Evolutionary conservation across 768 basidiomycete species (phyloP), one percentile per base, ranked within the genome.

Genomic region (Amanita polypyramis): DNA sequence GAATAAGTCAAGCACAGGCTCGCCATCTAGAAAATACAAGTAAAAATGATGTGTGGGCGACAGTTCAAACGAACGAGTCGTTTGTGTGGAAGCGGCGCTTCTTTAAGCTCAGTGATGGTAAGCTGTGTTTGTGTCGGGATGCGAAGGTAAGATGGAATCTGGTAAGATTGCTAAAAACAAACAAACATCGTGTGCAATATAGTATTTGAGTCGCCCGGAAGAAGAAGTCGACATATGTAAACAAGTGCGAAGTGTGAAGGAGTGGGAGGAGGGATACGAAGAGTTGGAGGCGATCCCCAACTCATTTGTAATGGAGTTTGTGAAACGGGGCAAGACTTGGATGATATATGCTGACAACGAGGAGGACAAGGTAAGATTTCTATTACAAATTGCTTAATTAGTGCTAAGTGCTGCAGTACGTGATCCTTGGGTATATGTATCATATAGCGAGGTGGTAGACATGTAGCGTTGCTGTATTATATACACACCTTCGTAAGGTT

Each of bases 191-290:
- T 50, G 40, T 27, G 29, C 20, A 46, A 6, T 47, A 76, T 47
- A 76, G 75, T 72, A 76, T 45, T 54, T 60, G 29, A 56, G 60
- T 23, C 62, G 61, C 30, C 55, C 62, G 8, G 45, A 74, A 47
- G 73, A 75, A 30, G 58, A 70, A 37, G 44, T 79, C n/a, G 60
- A 71, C 32, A 60, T 84, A 35, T 66, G 70, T 4, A 74, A 73
- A 7, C 62, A 66, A 7, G 56, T 80, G 12, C 62, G 60, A 38
- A 73, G 62, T 7, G 52, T 82, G 45, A 68, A 69, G 49, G 82
- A 84, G 54, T 81, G 79, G 75, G 68, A 75, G 47, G 77, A 84
- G 47, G 82, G 82, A 4, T 81, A 76, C 49, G 82, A 84, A 49
- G 78, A 82, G 39, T 60, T 85, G 29, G 71, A 79, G 57, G 73